Evolutionary conservation across 1,139 yeast genomes (phyloP).

Genomic region (Yamadazyma sp.): DNA sequence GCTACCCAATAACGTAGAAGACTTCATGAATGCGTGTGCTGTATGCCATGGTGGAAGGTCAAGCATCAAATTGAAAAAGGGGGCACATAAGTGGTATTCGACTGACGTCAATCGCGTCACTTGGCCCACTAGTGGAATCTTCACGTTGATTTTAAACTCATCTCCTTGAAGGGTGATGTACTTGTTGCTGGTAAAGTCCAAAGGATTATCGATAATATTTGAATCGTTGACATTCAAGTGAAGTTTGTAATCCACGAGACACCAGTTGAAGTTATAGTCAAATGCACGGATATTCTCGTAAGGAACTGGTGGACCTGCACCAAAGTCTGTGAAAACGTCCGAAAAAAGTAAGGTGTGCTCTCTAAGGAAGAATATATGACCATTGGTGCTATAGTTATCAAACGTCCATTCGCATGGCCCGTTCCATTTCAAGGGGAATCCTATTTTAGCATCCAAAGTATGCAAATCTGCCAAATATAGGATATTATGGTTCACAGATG

Average conservation of each 20-base stretch:
- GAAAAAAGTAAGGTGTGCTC: slow-evolving; percentile 79
- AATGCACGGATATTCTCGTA: slow-evolving; percentile 79
- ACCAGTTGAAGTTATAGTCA: slow-evolving; percentile 62
- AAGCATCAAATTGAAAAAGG: slow-evolving; percentile 59
- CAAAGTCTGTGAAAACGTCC: slow-evolving; percentile 76
- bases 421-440: slow-evolving; percentile 81
- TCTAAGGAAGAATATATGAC: slow-evolving; percentile 66
- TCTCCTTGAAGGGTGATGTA: slow-evolving; percentile 75
- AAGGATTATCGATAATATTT: slow-evolving; percentile 84
- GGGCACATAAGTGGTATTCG: slow-evolving; percentile 54
- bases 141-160: slow-evolving; percentile 44
- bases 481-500: slow-evolving; percentile 88
- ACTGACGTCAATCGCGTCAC: slow-evolving; percentile 58
- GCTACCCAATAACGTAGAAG: slow-evolving; percentile 60
- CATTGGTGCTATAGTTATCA: slow-evolving; percentile 49
- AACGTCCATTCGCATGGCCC: slow-evolving; percentile 71
- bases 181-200: slow-evolving; percentile 78
- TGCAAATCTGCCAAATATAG: slow-evolving; percentile 66
- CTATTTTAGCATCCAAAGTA: slow-evolving; percentile 53
- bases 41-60: slow-evolving; percentile 95
- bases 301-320: slow-evolving; percentile 68
- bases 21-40: slow-evolving; percentile 63
- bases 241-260: slow-evolving; percentile 52
- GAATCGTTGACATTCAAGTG: slow-evolving; percentile 80
- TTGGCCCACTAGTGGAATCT: slow-evolving; percentile 63